Conservation (phyloP, 305 asterid species). For the Coffea humblotiana region DNA sequence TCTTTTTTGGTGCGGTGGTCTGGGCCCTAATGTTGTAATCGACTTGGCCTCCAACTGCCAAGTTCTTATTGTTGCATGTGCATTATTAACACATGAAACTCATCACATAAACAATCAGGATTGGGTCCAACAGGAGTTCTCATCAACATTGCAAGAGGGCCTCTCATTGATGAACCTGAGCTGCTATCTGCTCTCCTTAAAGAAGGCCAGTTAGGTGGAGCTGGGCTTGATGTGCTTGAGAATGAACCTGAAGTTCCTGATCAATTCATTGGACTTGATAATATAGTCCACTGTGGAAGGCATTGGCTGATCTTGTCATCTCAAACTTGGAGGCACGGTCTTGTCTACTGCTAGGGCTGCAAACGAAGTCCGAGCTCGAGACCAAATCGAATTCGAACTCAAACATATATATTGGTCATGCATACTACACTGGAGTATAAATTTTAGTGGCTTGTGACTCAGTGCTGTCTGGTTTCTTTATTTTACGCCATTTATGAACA, state of each 20-base stretch:
- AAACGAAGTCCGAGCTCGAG: too few relatives aligned
- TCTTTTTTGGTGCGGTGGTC: too few relatives aligned
- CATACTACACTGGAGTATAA: neutral
- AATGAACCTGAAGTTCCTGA: constrained; percentile 56
- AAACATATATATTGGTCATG: too few relatives aligned
- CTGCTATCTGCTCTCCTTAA: constrained; percentile 58
- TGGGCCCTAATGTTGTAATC: too few relatives aligned
- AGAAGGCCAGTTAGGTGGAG: constrained; percentile 66
- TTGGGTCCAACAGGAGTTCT: constrained; percentile 49
- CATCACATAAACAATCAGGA: constrained; percentile 49
- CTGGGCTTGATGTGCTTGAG: constrained; percentile 46
- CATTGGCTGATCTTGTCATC: constrained; percentile 58
- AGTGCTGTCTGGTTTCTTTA: too few relatives aligned
- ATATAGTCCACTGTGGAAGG: constrained; percentile 47
- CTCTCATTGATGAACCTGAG: constrained; percentile 53
- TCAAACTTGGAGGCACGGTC: constrained; percentile 41
- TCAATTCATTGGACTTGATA: constrained; percentile 40
- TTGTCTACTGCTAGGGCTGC: too few relatives aligned
- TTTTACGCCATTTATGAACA: too few relatives aligned
- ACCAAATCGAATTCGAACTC: too few relatives aligned
- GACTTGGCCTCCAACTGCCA: too few relatives aligned
- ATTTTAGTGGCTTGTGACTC: neutral
- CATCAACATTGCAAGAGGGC: constrained; percentile 56
- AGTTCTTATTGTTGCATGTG: constrained; percentile 54
- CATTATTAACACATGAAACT: constrained; percentile 43